Evolutionary conservation across 768 basidiomycete genomes (phyloP).

Genomic region (Holtermannia corniformis): DNA sequence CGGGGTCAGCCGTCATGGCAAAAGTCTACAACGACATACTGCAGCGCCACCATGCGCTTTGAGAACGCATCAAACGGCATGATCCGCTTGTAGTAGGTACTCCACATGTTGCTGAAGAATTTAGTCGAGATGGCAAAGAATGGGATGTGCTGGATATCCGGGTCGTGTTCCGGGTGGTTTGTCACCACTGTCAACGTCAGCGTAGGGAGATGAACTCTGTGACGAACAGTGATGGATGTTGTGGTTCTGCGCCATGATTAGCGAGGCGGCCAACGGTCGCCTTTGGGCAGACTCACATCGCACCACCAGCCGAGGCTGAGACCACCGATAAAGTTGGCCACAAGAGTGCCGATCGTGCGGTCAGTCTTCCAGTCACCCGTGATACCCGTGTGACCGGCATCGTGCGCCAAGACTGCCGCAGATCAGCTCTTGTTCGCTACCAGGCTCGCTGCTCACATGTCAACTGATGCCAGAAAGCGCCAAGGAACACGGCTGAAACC

Average conservation of each 20-base stretch:
- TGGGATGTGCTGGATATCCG: constrained; percentile 57
- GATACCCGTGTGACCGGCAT: constrained; percentile 89
- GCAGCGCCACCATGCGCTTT: constrained; percentile 57
- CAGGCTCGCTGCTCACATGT: constrained; percentile 46
- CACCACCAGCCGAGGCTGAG: constrained; percentile 98
- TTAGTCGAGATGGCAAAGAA: constrained; percentile 86
- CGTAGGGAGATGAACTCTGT: neutral
- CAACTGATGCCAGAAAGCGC: constrained; percentile 89
- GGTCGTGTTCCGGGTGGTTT: constrained; percentile 91
- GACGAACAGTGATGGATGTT: constrained; percentile 88
- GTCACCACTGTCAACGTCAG: constrained; percentile 60
- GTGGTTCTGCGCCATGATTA: constrained; percentile 48
- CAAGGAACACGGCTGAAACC: constrained; percentile 66
- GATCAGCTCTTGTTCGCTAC: neutral
- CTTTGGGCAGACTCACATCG: constrained; percentile 62
- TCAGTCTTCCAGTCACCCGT: constrained; percentile 78
- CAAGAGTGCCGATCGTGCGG: constrained; percentile 59
- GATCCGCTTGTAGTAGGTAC: constrained; percentile 85
- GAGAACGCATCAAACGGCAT: constrained; percentile 69
- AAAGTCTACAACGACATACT: constrained; percentile 42
- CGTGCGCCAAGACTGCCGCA: constrained; percentile 67
- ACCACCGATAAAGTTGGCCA: constrained; percentile 84
- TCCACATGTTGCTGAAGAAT: constrained; percentile 79
- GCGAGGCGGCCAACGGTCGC: neutral
- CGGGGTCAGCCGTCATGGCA: neutral